phyloP scores from a whole-genome alignment of 768 basidiomycete species.

The Lactifluus rugatus region DNA sequence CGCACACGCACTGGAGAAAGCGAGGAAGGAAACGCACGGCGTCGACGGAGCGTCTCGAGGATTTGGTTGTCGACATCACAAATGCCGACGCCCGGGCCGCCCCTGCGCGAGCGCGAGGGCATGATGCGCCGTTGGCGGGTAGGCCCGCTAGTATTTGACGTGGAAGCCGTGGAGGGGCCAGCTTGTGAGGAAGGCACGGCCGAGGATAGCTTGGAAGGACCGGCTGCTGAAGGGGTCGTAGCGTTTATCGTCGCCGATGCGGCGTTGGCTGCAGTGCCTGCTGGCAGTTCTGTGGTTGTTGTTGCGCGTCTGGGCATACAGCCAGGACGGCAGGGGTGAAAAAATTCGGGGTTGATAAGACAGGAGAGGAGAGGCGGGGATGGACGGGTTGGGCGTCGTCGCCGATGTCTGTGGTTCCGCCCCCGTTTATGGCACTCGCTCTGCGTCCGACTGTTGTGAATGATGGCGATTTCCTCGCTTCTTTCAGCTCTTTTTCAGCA shows the following conservation, averaged over 20 bases:
- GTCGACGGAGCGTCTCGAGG: constrained; percentile 67
- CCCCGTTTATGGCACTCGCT: constrained; percentile 12
- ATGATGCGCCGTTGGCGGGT: constrained; percentile 67
- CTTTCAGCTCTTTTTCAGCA: background rate
- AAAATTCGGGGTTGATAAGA: background rate
- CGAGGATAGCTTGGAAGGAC: background rate
- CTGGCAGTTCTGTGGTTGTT: constrained; percentile 1
- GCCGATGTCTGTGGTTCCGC: constrained; percentile 5
- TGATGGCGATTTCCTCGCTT: background rate
- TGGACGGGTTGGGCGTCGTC: constrained; percentile 5
- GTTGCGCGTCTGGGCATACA: constrained; percentile 16
- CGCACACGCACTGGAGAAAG: background rate
- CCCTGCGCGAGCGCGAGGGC: constrained; percentile 71
- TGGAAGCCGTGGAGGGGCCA: background rate
- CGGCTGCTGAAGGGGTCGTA: background rate
- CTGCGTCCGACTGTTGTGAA: constrained; percentile 1
- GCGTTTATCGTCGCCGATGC: background rate
- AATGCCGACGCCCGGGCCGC: constrained; percentile 71
- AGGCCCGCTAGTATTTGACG: background rate
- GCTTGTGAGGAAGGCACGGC: constrained; percentile 4
- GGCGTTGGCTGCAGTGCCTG: background rate
- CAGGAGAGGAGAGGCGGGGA: background rate
- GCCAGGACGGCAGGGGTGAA: background rate
- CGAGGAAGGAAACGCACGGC: constrained; percentile 41
- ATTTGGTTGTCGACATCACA: constrained; percentile 78